Evolutionary conservation across 2,329 filamentous ascomycete species (phyloP), one percentile per base, ranked within the genome.

Genomic region (Neurospora crassa): DNA sequence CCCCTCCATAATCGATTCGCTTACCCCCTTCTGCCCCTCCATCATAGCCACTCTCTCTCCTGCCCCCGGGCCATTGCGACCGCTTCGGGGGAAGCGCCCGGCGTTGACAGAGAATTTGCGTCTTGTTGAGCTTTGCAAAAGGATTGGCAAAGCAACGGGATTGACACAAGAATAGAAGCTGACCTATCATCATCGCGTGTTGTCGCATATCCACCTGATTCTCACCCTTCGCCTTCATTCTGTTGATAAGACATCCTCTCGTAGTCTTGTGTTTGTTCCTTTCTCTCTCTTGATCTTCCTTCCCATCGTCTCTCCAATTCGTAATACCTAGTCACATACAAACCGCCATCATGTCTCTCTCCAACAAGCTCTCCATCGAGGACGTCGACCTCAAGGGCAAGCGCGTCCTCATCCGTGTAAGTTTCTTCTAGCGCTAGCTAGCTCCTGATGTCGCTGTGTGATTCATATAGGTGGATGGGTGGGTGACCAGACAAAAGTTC

Each of bases 311-410:
- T 14, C 47, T 34, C 47, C 47, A 63, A 18, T 18, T 63, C 16
- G 53, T 63, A 34, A 63, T 63, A 63, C 24, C 53, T 63, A 63
- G 53, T 63, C 53, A 63, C 53, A 18, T 63, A 63, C 16, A 63
- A 75, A 74, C 76, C 74, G 70, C 75, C 80, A 89, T 79, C 73
- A 99, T 99, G 96, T 98, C 96, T 90, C 93, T 99, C 81, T 92
- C 94, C 79, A 97, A 90, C 89, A 99, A 99, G 89, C 92, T 99
- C 79, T 92, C 94, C 77, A 97, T 99, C 84, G 92, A 90, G 76
- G 95, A 99, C 81, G 91, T 97, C 79, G 94, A 99, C 84, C 88
- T 99, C 84, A 97, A 97, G 90, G 95, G 88, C 89, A 99, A 99
- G 90, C 90, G 94, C 79, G 96, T 98, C 83, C 88, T 99, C 79